phyloP scores from a whole-genome alignment of 2,329 filamentous ascomycete genomes.

The Pezicula rhizophila region DNA sequence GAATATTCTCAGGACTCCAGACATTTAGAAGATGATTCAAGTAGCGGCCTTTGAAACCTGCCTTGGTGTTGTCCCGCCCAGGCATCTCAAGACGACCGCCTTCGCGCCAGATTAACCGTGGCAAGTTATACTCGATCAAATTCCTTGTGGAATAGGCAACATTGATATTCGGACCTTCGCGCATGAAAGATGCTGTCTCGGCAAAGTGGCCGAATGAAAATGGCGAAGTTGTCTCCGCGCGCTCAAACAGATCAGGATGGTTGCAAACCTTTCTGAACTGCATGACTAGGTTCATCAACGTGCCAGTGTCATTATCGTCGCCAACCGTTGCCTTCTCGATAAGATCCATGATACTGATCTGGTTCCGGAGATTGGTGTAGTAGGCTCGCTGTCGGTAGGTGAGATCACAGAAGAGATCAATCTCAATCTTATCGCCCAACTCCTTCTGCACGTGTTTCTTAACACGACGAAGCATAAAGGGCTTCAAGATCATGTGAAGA shows the following conservation, averaged over 20 bases:
- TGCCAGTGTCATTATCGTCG: constrained; percentile 90
- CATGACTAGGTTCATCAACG: constrained; percentile 98
- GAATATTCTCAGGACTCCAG: constrained; percentile 76
- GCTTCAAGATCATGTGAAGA: constrained; percentile 97
- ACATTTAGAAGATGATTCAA: constrained; percentile 82
- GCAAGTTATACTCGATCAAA: constrained; percentile 76
- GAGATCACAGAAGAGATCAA: constrained; percentile 92
- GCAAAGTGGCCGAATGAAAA: constrained; percentile 82
- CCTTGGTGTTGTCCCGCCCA: constrained; percentile 64
- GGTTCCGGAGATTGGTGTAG: constrained; percentile 87
- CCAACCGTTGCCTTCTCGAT: constrained; percentile 95
- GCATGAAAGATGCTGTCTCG: constrained; percentile 90
- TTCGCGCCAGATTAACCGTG: constrained; percentile 75
- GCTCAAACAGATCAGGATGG: constrained; percentile 93
- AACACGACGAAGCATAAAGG: constrained; percentile 98
- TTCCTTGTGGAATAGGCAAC: constrained; percentile 86
- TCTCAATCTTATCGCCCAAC: constrained; percentile 95
- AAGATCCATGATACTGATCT: constrained; percentile 97
- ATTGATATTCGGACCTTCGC: constrained; percentile 74
- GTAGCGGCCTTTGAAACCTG: constrained; percentile 75
- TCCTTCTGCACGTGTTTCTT: constrained; percentile 99
- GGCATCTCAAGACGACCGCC: constrained; percentile 70
- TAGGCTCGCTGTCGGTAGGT: constrained; percentile 94
- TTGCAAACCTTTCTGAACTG: constrained; percentile 99
- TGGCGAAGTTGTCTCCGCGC: constrained; percentile 84